These are phyloP conservation scores for Agrocybe pediades DNA, from an alignment of 768 basidiomycete genomes.

Conservation along the genomic window DNA sequence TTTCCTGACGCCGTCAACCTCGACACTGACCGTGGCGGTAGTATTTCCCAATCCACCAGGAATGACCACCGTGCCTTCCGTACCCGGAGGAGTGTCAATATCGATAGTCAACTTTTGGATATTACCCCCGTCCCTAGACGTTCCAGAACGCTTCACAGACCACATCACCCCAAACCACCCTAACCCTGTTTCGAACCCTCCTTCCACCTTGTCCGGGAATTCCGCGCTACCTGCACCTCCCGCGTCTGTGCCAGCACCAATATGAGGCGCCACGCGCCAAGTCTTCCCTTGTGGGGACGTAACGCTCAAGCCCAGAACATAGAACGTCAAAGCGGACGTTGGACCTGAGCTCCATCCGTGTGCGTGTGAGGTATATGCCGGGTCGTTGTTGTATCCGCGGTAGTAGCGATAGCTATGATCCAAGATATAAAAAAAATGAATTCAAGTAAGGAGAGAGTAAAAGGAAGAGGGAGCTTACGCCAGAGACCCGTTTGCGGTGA, in stretches of 20 bases:
- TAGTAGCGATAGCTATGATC: conserved; percentile 48
- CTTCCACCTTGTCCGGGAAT: conserved; percentile 39
- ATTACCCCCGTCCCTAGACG: neutral
- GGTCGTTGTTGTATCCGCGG: conserved; percentile 57
- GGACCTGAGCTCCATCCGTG: conserved; percentile 65
- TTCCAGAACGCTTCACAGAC: conserved; percentile 20
- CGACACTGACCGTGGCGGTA: too few relatives aligned
- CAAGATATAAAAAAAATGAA: neutral
- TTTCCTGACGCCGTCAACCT: too few relatives aligned
- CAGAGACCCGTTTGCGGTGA: conserved; percentile 58
- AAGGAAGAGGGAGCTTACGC: conserved; percentile 30
- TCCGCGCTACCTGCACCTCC: neutral
- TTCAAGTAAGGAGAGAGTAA: too few relatives aligned
- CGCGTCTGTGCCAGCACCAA: conserved; percentile 28
- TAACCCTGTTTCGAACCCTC: conserved; percentile 53
- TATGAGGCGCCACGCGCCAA: conserved; percentile 51
- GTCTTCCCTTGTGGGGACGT: conserved; percentile 47
- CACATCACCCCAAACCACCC: conserved; percentile 55
- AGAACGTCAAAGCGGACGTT: conserved; percentile 57
- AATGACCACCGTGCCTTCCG: neutral
- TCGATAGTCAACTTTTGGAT: neutral
- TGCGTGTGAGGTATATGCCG: conserved; percentile 59
- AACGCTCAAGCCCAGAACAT: conserved; percentile 54
- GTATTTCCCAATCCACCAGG: neutral
- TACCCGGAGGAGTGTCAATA: neutral